Evolutionary conservation across 2,329 filamentous ascomycete species (phyloP), one percentile per base, ranked within the genome.

Genomic region (Fusarium mangiferae): DNA sequence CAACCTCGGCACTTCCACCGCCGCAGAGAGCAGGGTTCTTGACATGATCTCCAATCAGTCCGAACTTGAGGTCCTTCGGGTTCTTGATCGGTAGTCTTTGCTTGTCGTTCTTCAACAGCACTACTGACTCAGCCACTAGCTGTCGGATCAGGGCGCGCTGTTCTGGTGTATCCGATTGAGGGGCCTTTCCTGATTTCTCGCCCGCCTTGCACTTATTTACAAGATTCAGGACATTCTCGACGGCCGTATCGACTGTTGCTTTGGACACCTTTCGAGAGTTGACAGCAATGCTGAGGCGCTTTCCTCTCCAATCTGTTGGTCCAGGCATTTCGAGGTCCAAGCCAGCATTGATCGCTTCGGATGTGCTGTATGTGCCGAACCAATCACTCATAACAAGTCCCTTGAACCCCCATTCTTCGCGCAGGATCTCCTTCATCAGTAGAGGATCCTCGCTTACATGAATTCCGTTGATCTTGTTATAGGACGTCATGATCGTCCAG

Each of bases 381-480:
- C 83, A 84, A 66, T 84, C 83, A 66, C 74, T 75, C 72, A 75
- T 75, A 0, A 75, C 61, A 5, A 75, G 72, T 1, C 72, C 72
- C 5, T 73, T 67, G 39, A 73, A 75, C 2, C 72, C 72, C 72
- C 72, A 75, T 3, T 75, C 72, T 9, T 75, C 33, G 4, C 84
- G 78, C 20, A 85, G 68, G 4, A 85, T 81, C 18, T 81, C 44
- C 5, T 65, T 68, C 22, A 79, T 26, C 5, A 80, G 48, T 2
- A 71, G 62, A 24, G 72, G 63, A 20, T 77, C 68, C 6, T 75
- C 74, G 7, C 73, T 78, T 60, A 80, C 66, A 59, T 81, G 73
- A 62, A 78, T 44, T 0, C 85, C 85, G 68, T 87, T 87, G 58
- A 87, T 78, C 61, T 68, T 80, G 78, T 70, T 81, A 9, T 79